Evolutionary conservation across 352 stramenopile genomes (phyloP).

Genomic region (Phytophthora multivora): DNA sequence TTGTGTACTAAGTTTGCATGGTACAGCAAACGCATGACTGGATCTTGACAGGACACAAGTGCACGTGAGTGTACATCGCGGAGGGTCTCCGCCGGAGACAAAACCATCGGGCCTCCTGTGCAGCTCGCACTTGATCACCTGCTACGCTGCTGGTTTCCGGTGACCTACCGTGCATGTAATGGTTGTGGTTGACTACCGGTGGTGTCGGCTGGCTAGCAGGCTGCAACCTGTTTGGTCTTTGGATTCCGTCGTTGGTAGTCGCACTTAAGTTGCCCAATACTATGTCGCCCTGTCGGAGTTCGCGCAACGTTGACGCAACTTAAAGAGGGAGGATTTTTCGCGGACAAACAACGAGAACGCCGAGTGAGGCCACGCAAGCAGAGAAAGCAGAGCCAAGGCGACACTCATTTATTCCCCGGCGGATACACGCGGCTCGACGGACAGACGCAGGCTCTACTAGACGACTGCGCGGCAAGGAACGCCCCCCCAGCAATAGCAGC

Average conservation of each 20-base stretch:
- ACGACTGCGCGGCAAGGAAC: conserved; percentile 22
- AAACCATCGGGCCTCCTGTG: too few species aligned
- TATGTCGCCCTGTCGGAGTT: conserved; percentile 1
- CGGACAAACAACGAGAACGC: conserved; percentile 41
- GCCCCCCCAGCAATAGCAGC: conserved; percentile 9
- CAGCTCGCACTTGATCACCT: too few species aligned
- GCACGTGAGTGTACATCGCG: too few species aligned
- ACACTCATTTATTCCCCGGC: conserved; percentile 32
- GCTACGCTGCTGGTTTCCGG: too few species aligned
- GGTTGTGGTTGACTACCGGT: too few species aligned
- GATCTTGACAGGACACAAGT: too few species aligned
- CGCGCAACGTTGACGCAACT: not conserved
- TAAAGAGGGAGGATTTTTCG: conserved; percentile 32
- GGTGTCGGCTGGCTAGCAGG: too few species aligned
- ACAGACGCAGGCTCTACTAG: conserved; percentile 9
- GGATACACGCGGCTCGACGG: conserved; percentile 27
- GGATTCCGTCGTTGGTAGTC: not conserved
- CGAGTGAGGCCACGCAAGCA: conserved; percentile 36
- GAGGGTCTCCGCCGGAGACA: too few species aligned
- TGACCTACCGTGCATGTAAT: too few species aligned
- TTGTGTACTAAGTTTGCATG: too few species aligned
- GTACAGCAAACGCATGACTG: too few species aligned
- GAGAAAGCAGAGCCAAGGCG: conserved; percentile 30
- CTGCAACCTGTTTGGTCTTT: not conserved
- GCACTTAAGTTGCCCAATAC: not conserved